Base-by-base conservation (phyloP, 441 rosid genomes). In the Hura crepitans region DNA sequence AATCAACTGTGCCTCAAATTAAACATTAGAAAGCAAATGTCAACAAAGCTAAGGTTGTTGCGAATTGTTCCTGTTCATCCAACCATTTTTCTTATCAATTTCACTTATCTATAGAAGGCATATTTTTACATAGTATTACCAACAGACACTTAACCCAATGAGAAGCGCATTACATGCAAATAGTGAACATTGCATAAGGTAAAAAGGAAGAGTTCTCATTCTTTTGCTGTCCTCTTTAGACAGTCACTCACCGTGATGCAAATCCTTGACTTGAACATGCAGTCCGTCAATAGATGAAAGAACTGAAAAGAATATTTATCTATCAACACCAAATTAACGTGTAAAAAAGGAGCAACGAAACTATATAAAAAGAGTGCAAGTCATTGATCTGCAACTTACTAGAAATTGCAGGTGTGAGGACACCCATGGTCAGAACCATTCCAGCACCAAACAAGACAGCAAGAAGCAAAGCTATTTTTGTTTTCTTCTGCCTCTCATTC, bases 371-470 rank as follows among this genome's bases (percentile, higher is more conserved):
- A n/a, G n/a, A 58, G 65, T 33, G 45, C 59, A 65, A 49, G 37
- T 45, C 42, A 68, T 12, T 42, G 51, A 20, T 39, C 28, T 37
- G 13, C 20, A 46, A 73, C 75, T 76, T 71, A 92, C 99, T 84
- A 70, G 97, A 86, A 64, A 94, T 86, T 47, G 99, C 96, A 3
- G 97, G 97, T 31, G 93, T 87, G 62, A 94, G 84, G 66, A 90
- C 86, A 46, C 96, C 90, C 20, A 86, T 72, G 62, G 82, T 77
- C 35, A 86, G 80, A 35, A 80, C 80, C 81, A 90, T 78, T 70
- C 85, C 77, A 82, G 93, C 85, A 47, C 94, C 89, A 28, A 87
- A 82, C 83, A 94, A 79, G 65, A 87, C 88, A 59, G 89, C 67
- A 73, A 91, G 71, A 74, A 94, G 96, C 77, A 94, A 74, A 76